These are phyloP conservation scores for Calonectria hongkongensis DNA, from an alignment of 2,329 filamentous ascomycete species.

Conservation along the genomic window DNA sequence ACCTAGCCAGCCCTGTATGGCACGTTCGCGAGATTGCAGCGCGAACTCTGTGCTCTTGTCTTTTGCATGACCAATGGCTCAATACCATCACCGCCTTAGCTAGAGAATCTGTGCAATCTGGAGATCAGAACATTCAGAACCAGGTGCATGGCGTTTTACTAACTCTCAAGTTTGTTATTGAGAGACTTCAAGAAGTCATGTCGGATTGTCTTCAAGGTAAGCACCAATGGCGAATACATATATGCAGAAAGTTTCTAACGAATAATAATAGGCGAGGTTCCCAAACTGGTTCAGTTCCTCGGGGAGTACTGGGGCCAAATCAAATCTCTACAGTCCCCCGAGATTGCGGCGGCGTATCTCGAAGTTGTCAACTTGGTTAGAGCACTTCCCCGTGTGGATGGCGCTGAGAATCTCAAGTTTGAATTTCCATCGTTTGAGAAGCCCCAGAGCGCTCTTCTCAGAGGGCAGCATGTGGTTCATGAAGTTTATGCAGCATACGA, in stretches of 20 bases:
- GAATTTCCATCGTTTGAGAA: slow-evolving; percentile 44
- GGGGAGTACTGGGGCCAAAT: slow-evolving; percentile 51
- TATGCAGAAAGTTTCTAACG: slow-evolving; percentile 35
- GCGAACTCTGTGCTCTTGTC: slow-evolving; percentile 80
- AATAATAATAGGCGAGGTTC: slow-evolving; percentile 57
- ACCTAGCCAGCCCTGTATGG: slow-evolving; percentile 84
- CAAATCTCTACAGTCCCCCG: slow-evolving; percentile 58
- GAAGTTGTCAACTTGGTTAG: slow-evolving; percentile 67
- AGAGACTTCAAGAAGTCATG: slow-evolving; percentile 70
- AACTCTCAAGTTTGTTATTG: slow-evolving; percentile 73
- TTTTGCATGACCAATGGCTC: slow-evolving; percentile 72
- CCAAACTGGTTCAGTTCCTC: slow-evolving; percentile 57
- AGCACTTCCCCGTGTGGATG: slow-evolving; percentile 53
- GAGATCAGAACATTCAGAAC: slow-evolving; percentile 65
- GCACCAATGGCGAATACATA: slow-evolving; percentile 42
- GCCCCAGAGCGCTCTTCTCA: slow-evolving; percentile 61
- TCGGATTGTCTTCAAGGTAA: slow-evolving; percentile 65
- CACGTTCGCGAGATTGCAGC: slow-evolving; percentile 89
- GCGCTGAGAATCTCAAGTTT: slow-evolving; percentile 47
- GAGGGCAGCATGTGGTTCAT: slow-evolving; percentile 61
- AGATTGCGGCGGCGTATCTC: slow-evolving; percentile 67
- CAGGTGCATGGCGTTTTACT: slow-evolving; percentile 75
- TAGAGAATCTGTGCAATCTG: slow-evolving; percentile 51
- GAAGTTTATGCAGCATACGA: slow-evolving; percentile 60
- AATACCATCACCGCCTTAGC: slow-evolving; percentile 63